Conservation (phyloP, 208 protist genomes). For the Porcisia hertigi region DNA sequence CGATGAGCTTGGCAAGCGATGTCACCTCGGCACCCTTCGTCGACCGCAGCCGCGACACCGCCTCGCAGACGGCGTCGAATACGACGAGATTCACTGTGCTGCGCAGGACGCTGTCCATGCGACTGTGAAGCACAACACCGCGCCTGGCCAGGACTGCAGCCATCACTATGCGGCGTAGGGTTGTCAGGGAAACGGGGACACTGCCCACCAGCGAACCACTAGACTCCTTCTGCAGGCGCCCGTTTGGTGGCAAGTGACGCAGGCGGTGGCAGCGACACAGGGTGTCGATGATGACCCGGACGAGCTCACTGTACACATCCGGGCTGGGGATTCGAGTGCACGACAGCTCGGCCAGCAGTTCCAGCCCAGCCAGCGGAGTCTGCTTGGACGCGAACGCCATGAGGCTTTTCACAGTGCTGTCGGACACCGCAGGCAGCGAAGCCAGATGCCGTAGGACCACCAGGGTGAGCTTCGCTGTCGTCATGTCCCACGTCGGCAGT, state of each 20-base stretch:
- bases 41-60: conserved; percentile 64
- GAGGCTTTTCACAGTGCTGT: conserved; percentile 58
- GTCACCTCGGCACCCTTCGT: conserved; percentile 53
- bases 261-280: conserved; percentile 74
- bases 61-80: conserved; percentile 86
- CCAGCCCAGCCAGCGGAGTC: conserved; percentile 59
- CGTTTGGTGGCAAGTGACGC: conserved; percentile 82
- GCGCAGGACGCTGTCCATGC: conserved; percentile 76
- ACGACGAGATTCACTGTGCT: conserved; percentile 85
- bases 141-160: conserved; percentile 65
- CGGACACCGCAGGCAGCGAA: conserved; percentile 56
- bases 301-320: conserved; percentile 67
- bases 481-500: conserved; percentile 57
- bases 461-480: conserved; percentile 62
- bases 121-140: conserved; percentile 77
- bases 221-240: conserved; percentile 50
- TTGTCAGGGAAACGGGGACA: conserved; percentile 14
- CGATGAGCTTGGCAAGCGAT: conserved; percentile 68
- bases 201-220: conserved; percentile 21
- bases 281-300: conserved; percentile 55
- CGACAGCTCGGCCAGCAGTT: conserved; percentile 76
- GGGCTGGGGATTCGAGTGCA: conserved; percentile 72
- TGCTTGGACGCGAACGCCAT: conserved; percentile 61
- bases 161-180: conserved; percentile 58
- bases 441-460: conserved; percentile 78